These are phyloP conservation scores for Arthrobotrys entomopaga DNA, from an alignment of 2,329 filamentous ascomycete genomes.

Conservation along the genomic window DNA sequence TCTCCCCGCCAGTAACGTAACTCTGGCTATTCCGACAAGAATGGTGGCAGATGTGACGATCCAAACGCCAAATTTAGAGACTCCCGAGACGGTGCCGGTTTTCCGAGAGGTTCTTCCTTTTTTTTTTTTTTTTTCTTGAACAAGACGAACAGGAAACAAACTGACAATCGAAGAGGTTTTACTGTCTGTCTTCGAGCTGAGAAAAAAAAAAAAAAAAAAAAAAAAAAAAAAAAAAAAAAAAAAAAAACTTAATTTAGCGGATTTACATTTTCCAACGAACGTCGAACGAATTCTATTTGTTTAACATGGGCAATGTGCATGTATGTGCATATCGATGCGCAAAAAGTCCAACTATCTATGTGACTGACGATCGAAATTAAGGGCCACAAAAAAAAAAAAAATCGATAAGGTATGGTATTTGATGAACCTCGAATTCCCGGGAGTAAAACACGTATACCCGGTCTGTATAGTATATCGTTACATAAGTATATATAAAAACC, in stretches of 20 bases:
- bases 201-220: too few relatives aligned
- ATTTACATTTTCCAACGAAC: conserved; percentile 1
- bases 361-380: not conserved
- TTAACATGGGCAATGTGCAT: not conserved
- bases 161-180: too few relatives aligned
- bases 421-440: too few relatives aligned
- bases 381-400: not conserved
- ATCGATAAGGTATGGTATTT: too few relatives aligned
- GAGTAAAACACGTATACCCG: too few relatives aligned
- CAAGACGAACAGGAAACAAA: not conserved
- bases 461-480: too few relatives aligned
- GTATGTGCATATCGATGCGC: not conserved
- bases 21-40: conserved; percentile 3
- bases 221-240: too few relatives aligned
- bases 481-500: too few relatives aligned
- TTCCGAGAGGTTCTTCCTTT: conserved; percentile 11
- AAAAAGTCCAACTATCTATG: not conserved
- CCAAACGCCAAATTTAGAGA: conserved; percentile 14
- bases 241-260: not conserved
- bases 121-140: too few relatives aligned
- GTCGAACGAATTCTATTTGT: too few relatives aligned
- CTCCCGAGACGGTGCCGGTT: conserved; percentile 37
- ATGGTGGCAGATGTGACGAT: conserved; percentile 26
- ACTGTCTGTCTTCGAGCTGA: not conserved
- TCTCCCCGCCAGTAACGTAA: not conserved